A percentile compares a stretch with the other conserved stretches of the same genome.
Evolutionary conservation across 148 eudicot species (phyloP).

Genomic region (Nepenthes gracilis): DNA sequence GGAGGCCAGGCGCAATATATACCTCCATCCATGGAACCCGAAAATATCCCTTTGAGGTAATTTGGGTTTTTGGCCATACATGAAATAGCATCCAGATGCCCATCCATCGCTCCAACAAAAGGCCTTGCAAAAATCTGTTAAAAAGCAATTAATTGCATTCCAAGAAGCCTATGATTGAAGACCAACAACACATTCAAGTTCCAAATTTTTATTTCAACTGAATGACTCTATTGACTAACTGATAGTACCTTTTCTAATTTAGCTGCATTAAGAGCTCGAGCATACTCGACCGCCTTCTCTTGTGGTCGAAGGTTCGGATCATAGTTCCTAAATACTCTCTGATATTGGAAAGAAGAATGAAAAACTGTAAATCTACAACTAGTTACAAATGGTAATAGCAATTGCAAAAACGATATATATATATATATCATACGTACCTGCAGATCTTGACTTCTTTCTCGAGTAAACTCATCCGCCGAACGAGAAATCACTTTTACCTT

Average conservation of each 20-base stretch:
- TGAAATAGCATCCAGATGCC: constrained; percentile 68
- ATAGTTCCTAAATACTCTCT: constrained; percentile 81
- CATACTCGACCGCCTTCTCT: constrained; percentile 86
- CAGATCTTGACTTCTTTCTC: constrained; percentile 81
- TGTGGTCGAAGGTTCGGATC: constrained; percentile 80
- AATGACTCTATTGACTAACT: background rate
- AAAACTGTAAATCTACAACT: too few relatives aligned
- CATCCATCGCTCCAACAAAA: constrained; percentile 89
- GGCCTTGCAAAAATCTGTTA: constrained; percentile 79
- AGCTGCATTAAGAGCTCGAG: constrained; percentile 81
- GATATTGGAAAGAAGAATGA: background rate
- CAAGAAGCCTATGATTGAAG: background rate
- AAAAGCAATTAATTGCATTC: constrained; percentile 1
- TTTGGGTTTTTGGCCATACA: constrained; percentile 89
- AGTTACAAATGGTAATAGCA: too few relatives aligned
- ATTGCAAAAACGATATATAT: background rate
- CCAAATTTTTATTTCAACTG: background rate
- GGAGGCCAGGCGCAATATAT: background rate
- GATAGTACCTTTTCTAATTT: constrained; percentile 70
- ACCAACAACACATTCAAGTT: background rate
- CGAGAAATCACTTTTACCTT: constrained; percentile 79
- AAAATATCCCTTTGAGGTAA: constrained; percentile 72
- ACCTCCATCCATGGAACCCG: constrained; percentile 98
- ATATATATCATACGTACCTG: constrained; percentile 29
- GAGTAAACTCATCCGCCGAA: constrained; percentile 72